These are phyloP conservation scores for Aspergillus tanneri DNA, from an alignment of 2,329 filamentous ascomycete species.

Conservation along the genomic window DNA sequence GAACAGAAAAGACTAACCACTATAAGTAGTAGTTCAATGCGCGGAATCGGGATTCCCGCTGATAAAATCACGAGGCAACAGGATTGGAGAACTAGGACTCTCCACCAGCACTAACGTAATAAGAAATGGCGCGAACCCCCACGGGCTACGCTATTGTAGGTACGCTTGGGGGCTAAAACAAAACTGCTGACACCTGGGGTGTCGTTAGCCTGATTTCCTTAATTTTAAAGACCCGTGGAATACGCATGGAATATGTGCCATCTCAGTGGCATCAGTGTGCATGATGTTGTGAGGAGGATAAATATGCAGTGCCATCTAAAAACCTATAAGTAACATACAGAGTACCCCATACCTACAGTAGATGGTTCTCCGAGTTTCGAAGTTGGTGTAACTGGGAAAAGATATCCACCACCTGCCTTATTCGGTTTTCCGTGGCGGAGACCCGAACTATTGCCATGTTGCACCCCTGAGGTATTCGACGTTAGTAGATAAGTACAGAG, in stretches of 20 bases:
- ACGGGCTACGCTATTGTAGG: neutral
- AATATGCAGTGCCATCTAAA: slow-evolving; percentile 3
- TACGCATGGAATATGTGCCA: slow-evolving; percentile 39
- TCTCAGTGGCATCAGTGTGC: slow-evolving; percentile 5
- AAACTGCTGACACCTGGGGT: slow-evolving; percentile 2
- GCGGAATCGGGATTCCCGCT: slow-evolving; percentile 22
- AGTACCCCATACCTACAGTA: no score
- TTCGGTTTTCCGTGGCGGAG: slow-evolving; percentile 8
- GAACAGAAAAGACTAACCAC: slow-evolving; percentile 5
- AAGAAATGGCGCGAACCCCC: slow-evolving; percentile 17
- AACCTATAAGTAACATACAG: neutral
- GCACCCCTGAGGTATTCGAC: neutral
- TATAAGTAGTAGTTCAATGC: slow-evolving; percentile 12
- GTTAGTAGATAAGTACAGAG: neutral
- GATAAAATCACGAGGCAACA: slow-evolving; percentile 16
- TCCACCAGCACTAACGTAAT: slow-evolving; percentile 14
- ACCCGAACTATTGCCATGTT: no score
- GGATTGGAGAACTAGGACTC: slow-evolving; percentile 9
- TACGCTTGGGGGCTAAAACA: neutral
- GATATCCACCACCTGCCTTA: slow-evolving; percentile 6
- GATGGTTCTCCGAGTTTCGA: no score
- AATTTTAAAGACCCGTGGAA: slow-evolving; percentile 36
- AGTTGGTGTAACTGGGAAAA: slow-evolving; percentile 1
- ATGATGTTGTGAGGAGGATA: neutral
- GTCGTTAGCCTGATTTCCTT: slow-evolving; percentile 4